Percentiles rank a stretch among this genome's conserved stretches.
phyloP scores from a whole-genome alignment of 2,329 filamentous ascomycete genomes.

The Fusarium nematophilum region DNA sequence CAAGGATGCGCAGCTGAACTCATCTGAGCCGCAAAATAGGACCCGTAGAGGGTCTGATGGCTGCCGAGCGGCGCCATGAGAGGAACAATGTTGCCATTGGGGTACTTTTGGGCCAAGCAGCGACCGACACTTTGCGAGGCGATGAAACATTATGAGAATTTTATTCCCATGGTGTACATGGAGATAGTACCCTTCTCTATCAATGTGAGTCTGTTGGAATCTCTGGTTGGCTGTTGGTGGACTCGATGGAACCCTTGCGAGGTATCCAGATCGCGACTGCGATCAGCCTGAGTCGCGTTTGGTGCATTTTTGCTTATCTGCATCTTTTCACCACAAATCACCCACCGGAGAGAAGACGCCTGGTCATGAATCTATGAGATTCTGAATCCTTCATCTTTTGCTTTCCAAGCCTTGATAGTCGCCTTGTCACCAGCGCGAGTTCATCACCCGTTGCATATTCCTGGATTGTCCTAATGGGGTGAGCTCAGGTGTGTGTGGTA shows the following conservation, averaged over 20 bases:
- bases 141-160: conserved; percentile 33
- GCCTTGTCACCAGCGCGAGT: too few relatives aligned
- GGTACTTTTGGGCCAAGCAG: conserved; percentile 16
- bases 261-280: not conserved
- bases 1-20: conserved; percentile 85
- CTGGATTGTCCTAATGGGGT: too few relatives aligned
- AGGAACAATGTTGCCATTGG: conserved; percentile 30
- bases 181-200: not conserved
- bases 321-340: conserved; percentile 44
- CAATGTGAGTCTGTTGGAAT: not conserved
- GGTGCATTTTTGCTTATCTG: conserved; percentile 49
- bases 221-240: not conserved
- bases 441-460: too few relatives aligned
- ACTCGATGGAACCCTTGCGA: not conserved
- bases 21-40: conserved; percentile 93
- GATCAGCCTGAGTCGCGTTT: conserved; percentile 44
- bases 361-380: not conserved
- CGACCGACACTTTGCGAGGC: conserved; percentile 12
- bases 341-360: not conserved
- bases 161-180: not conserved
- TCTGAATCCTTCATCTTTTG: not conserved
- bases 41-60: conserved; percentile 76
- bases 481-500: too few relatives aligned
- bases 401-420: too few relatives aligned
- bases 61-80: conserved; percentile 23